These are phyloP conservation scores for Paragyromitra xinjiangensis DNA, from an alignment of 495 filamentous ascomycete species.

Conservation along the genomic window DNA sequence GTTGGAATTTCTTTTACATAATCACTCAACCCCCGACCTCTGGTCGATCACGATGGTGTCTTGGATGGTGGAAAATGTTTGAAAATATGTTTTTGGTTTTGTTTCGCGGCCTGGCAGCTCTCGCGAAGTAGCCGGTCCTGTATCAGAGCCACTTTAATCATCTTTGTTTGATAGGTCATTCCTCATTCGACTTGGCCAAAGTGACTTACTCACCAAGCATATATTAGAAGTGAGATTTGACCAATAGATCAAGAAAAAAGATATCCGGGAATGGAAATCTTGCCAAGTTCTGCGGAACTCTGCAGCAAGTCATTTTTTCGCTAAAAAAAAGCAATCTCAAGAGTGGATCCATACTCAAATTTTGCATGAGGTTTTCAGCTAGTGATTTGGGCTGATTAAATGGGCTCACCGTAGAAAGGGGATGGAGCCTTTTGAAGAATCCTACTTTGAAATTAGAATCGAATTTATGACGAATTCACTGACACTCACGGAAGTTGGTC, in stretches of 20 bases:
- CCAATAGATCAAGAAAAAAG: neutral
- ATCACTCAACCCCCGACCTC: constrained; percentile 20
- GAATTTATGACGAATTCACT: neutral
- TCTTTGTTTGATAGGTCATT: neutral
- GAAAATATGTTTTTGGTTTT: constrained; percentile 1
- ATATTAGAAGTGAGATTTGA: neutral
- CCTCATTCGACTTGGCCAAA: neutral
- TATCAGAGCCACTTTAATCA: neutral
- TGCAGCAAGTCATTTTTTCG: neutral
- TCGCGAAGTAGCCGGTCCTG: neutral
- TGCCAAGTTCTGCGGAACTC: neutral
- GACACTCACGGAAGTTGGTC: neutral
- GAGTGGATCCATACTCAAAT: neutral
- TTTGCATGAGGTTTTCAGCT: neutral
- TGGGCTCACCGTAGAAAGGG: neutral
- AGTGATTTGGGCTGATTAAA: neutral
- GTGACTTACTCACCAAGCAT: neutral
- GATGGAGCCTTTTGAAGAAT: neutral
- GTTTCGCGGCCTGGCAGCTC: neutral
- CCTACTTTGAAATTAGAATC: neutral
- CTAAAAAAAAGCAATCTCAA: neutral
- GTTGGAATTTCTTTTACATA: constrained; percentile 35
- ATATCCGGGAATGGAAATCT: neutral
- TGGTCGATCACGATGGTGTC: constrained; percentile 5
- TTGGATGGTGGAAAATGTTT: constrained; percentile 14